phyloP scores from a whole-genome alignment of 768 basidiomycete species.

The Panaeolus papilionaceus region DNA sequence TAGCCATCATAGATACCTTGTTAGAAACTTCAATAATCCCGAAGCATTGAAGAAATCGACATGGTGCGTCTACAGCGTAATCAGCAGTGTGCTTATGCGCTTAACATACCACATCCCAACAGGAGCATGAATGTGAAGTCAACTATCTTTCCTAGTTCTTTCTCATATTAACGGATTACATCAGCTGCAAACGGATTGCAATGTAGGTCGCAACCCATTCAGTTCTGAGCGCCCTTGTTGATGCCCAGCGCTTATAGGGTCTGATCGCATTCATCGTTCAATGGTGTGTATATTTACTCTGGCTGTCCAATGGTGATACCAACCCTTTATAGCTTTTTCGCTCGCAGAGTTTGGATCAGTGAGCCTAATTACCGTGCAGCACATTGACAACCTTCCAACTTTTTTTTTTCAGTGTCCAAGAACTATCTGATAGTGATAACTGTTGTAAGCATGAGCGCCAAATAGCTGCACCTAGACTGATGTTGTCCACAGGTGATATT shows the following conservation, averaged over 20 bases:
- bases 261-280: constrained; percentile 57
- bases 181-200: constrained; percentile 59
- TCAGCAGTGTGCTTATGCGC: not conserved
- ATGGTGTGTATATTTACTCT: constrained; percentile 37
- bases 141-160: constrained; percentile 18
- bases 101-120: constrained; percentile 11
- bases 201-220: constrained; percentile 36
- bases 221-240: constrained; percentile 12
- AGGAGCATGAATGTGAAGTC: constrained; percentile 50
- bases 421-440: not conserved
- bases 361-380: constrained; percentile 24
- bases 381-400: constrained; percentile 15
- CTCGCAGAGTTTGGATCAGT: constrained; percentile 58
- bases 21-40: constrained; percentile 48
- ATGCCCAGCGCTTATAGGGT: constrained; percentile 36
- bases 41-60: constrained; percentile 41
- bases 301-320: constrained; percentile 1
- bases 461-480: constrained; percentile 5
- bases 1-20: constrained; percentile 44
- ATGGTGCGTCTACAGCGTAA: constrained; percentile 40
- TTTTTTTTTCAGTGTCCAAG: constrained; percentile 49
- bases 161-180: constrained; percentile 22
- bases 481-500: constrained; percentile 41
- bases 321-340: constrained; percentile 50
- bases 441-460: constrained; percentile 3